phyloP scores from a whole-genome alignment of 1,139 yeast genomes.

The Debaryomyces psychrophilus region DNA sequence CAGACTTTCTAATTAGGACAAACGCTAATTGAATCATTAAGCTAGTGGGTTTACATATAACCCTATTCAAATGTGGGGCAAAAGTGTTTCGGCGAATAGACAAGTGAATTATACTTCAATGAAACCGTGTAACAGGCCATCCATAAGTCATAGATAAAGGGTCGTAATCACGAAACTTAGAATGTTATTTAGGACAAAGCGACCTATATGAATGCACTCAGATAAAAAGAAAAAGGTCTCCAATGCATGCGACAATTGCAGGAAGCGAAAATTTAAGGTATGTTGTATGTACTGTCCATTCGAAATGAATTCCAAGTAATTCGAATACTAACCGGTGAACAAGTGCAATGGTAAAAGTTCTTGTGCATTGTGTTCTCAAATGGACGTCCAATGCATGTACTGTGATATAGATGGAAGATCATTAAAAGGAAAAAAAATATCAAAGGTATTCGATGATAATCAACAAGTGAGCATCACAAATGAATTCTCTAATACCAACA shows the following conservation, averaged over 20 bases:
- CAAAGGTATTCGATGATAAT: constrained; percentile 15
- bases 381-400: constrained; percentile 28
- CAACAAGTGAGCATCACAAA: background rate
- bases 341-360: constrained; percentile 33
- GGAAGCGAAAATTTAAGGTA: constrained; percentile 39
- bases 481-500: constrained; percentile 24
- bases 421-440: constrained; percentile 28
- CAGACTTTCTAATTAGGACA: too few relatives aligned
- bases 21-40: too few relatives aligned
- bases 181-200: constrained; percentile 10
- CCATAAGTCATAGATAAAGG: background rate
- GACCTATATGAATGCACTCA: constrained; percentile 23
- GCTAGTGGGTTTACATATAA: too few relatives aligned
- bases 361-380: constrained; percentile 30
- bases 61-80: too few relatives aligned
- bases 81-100: too few relatives aligned
- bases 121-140: too few relatives aligned
- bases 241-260: constrained; percentile 45
- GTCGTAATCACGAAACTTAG: background rate
- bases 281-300: constrained; percentile 8
- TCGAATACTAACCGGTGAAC: constrained; percentile 7
- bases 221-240: constrained; percentile 37
- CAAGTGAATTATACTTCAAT: too few relatives aligned
- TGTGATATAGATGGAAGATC: constrained; percentile 32
- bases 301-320: constrained; percentile 6